Evolutionary conservation across 345 rosid species (phyloP), one percentile per base, ranked within the genome.

Genomic region (Geranium brycei): DNA sequence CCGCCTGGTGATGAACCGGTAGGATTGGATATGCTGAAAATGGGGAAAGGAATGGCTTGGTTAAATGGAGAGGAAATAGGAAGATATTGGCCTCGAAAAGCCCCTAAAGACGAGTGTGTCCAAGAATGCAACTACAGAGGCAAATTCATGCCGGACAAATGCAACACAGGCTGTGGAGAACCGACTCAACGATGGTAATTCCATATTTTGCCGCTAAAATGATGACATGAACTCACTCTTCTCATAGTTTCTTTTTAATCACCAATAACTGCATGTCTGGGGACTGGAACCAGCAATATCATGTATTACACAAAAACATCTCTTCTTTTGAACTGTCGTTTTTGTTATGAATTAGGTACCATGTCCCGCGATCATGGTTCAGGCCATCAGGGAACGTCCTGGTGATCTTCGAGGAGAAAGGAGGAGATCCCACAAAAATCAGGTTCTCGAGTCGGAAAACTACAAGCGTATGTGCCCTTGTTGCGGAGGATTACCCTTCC

Each of bases 11-110:
- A 80, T 83, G 99, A 90, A 71, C 99, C 96, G 2, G 71, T 86
- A 15, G 99, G 95, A 67, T 72, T 90, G 55, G 97, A 90, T 69
- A 90, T 93, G 99, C 59, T 87, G 62, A 73, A 79, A 62, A 86
- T 90, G 97, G 99, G 96, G 58, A 93, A 93, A 82, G 97, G 97
- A 30, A 85, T 83, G 72, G 99, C 95, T 56, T 90, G 99, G 99
- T 75, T 93, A 78, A 88, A 90, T 28, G 99, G 99, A n/a, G 89
- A 93, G 82, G 91, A 85, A 71, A 86, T 93, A 58, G 99, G 99
- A 68, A 90, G 95, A 78, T 93, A 83, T 71, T 93, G 88, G 89
- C 90, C 86, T 3, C 79, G 80, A 72, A 65, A 71, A 60, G 82
- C 79, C 71, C 73, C 79, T 64, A 57, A 62, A 8, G 73, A 77